Percentiles rank a stretch among this genome's conserved stretches.
Evolutionary conservation across 805 yeast genomes (phyloP).

Genomic region (Nakazawaea pomicola): DNA sequence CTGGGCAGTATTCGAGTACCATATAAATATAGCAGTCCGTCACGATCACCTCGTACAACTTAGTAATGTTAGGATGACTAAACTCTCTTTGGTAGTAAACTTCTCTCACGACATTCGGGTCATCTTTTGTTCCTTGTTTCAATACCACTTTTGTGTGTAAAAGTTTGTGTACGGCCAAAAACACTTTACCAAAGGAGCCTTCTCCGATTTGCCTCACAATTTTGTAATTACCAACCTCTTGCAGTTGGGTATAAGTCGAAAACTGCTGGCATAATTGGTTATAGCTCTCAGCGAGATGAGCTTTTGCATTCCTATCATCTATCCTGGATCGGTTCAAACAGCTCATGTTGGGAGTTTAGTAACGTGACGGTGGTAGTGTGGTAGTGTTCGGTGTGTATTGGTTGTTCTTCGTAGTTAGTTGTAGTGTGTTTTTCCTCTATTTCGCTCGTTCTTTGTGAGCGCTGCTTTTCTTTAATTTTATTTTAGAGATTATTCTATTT

Average conservation of each 20-base stretch:
- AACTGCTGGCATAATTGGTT: conserved; percentile 11
- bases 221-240: conserved; percentile 76
- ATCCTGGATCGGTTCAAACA: conserved; percentile 7
- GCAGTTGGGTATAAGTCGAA: conserved; percentile 25
- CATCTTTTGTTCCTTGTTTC: conserved; percentile 72
- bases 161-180: conserved; percentile 72
- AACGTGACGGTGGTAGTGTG: no score
- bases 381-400: no score
- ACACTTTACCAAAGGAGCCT: conserved; percentile 91
- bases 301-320: conserved; percentile 12
- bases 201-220: conserved; percentile 77
- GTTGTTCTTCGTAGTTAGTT: not conserved
- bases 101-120: conserved; percentile 86
- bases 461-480: not conserved
- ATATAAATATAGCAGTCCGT: conserved; percentile 81
- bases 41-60: conserved; percentile 78
- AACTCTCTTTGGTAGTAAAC: conserved; percentile 84
- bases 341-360: conserved; percentile 3
- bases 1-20: conserved; percentile 86
- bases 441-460: no score
- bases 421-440: not conserved
- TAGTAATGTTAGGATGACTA: conserved; percentile 77
- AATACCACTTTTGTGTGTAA: conserved; percentile 77
- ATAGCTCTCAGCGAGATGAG: conserved; percentile 11
- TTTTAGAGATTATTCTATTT: no score